Percentiles rank a stretch among this genome's conserved stretches.
Conservation (phyloP, 2,329 filamentous ascomycete genomes). For the Colletotrichum trifolii region DNA sequence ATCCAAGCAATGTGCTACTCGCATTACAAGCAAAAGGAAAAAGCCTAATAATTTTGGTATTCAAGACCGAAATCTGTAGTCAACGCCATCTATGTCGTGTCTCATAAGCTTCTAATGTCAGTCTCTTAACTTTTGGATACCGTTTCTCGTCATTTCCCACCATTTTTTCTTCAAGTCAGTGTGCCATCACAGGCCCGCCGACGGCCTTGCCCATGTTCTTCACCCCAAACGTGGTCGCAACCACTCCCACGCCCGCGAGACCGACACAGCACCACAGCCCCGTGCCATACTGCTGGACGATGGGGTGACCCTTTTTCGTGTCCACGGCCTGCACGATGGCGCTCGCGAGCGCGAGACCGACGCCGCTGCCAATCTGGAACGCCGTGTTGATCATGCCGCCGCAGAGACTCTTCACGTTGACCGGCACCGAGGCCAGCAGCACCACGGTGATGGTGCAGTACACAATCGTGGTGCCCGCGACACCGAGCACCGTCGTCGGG, state of each 20-base stretch:
- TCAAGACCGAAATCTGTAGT: too few species aligned
- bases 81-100: too few species aligned
- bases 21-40: too few species aligned
- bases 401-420: slow-evolving; percentile 35
- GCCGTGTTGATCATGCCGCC: slow-evolving; percentile 32
- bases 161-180: neutral
- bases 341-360: slow-evolving; percentile 22
- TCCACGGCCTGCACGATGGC: slow-evolving; percentile 28
- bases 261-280: slow-evolving; percentile 27
- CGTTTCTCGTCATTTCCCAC: neutral
- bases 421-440: slow-evolving; percentile 24
- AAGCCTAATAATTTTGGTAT: too few species aligned
- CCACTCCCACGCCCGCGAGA: slow-evolving; percentile 23
- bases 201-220: slow-evolving; percentile 20
- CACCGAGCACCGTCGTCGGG: slow-evolving; percentile 27
- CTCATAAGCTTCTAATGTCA: too few species aligned
- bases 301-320: slow-evolving; percentile 18
- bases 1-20: too few species aligned
- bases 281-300: slow-evolving; percentile 23
- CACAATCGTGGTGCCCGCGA: slow-evolving; percentile 27
- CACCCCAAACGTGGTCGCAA: slow-evolving; percentile 21
- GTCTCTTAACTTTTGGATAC: too few species aligned
- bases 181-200: slow-evolving; percentile 5
- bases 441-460: slow-evolving; percentile 35
- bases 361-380: slow-evolving; percentile 31